Percentiles rank a stretch among this genome's conserved stretches.
Evolutionary conservation across 352 stramenopile genomes (phyloP).

Genomic region (Phytophthora idaei): DNA sequence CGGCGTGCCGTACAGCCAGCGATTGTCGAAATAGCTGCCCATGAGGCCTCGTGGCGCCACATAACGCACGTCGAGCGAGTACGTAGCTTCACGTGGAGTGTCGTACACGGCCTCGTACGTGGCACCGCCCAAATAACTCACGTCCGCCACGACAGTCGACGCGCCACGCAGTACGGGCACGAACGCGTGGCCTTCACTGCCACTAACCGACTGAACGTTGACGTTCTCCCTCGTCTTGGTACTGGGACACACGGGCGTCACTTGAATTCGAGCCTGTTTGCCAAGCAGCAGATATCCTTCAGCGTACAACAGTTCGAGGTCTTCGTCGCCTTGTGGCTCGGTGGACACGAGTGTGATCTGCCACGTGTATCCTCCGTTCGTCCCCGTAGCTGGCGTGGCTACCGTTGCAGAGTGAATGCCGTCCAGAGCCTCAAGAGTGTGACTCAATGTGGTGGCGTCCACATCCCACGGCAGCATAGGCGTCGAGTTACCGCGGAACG

Average conservation of each 20-base stretch:
- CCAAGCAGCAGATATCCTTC: slow-evolving; percentile 83
- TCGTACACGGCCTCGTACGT: slow-evolving; percentile 91
- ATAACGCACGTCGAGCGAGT: slow-evolving; percentile 86
- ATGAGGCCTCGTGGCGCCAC: slow-evolving; percentile 81
- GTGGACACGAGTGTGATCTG: slow-evolving; percentile 86
- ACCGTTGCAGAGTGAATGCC: slow-evolving; percentile 82
- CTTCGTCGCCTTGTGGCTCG: slow-evolving; percentile 40
- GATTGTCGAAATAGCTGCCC: slow-evolving; percentile 96
- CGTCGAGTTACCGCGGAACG: slow-evolving; percentile 75
- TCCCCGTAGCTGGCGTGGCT: slow-evolving; percentile 21
- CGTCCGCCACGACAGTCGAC: slow-evolving; percentile 59
- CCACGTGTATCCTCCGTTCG: slow-evolving; percentile 78
- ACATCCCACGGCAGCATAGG: slow-evolving; percentile 75
- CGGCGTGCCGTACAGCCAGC: slow-evolving; percentile 91
- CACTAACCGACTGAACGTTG: slow-evolving; percentile 47
- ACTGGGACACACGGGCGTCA: slow-evolving; percentile 50
- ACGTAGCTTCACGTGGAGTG: slow-evolving; percentile 83
- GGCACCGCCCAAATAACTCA: slow-evolving; percentile 63
- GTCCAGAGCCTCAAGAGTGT: slow-evolving; percentile 70
- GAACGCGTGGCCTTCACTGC: slow-evolving; percentile 69
- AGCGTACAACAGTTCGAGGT: slow-evolving; percentile 72
- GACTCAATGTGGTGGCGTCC: slow-evolving; percentile 47
- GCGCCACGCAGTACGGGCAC: slow-evolving; percentile 64
- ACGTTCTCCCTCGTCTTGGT: slow-evolving; percentile 44
- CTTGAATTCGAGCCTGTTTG: slow-evolving; percentile 43